Evolutionary conservation across 2,329 filamentous ascomycete genomes (phyloP).

Genomic region (Xylariomycetidae sp.): DNA sequence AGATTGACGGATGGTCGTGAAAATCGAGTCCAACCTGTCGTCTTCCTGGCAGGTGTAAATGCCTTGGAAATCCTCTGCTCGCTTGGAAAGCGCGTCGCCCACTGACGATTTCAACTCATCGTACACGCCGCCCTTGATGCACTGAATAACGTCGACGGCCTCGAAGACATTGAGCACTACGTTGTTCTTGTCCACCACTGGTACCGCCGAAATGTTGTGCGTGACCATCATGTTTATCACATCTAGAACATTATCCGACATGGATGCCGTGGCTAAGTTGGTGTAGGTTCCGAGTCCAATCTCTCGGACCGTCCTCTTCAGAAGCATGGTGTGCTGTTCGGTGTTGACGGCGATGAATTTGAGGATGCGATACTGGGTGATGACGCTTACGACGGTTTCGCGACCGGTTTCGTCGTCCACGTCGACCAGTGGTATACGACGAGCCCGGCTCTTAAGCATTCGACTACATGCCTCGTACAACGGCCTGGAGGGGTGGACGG

Average conservation of each 20-base stretch:
- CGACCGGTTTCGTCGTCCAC: constrained; percentile 89
- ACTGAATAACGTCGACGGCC: constrained; percentile 91
- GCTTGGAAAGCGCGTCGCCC: constrained; percentile 81
- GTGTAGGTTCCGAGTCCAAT: constrained; percentile 80
- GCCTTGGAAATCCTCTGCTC: constrained; percentile 85
- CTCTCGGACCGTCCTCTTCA: constrained; percentile 82
- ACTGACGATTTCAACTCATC: constrained; percentile 83
- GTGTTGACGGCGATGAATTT: constrained; percentile 98
- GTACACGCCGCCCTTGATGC: constrained; percentile 89
- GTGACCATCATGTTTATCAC: constrained; percentile 92
- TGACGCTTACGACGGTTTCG: constrained; percentile 90
- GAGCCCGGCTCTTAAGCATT: constrained; percentile 89
- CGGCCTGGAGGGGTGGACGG: constrained; percentile 84
- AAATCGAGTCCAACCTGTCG: constrained; percentile 90
- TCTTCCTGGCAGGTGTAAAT: constrained; percentile 94
- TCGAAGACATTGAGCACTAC: constrained; percentile 93
- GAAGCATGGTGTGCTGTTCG: constrained; percentile 74
- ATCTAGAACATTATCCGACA: constrained; percentile 88
- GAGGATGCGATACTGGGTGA: constrained; percentile 96
- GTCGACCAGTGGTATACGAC: constrained; percentile 89
- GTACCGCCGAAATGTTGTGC: constrained; percentile 89
- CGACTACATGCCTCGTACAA: constrained; percentile 92
- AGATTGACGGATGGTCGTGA: constrained; percentile 92
- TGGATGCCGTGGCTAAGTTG: constrained; percentile 73
- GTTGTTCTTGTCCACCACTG: constrained; percentile 75